These are phyloP conservation scores for Collybiopsis luxurians DNA, from an alignment of 768 basidiomycete species.

Conservation along the genomic window DNA sequence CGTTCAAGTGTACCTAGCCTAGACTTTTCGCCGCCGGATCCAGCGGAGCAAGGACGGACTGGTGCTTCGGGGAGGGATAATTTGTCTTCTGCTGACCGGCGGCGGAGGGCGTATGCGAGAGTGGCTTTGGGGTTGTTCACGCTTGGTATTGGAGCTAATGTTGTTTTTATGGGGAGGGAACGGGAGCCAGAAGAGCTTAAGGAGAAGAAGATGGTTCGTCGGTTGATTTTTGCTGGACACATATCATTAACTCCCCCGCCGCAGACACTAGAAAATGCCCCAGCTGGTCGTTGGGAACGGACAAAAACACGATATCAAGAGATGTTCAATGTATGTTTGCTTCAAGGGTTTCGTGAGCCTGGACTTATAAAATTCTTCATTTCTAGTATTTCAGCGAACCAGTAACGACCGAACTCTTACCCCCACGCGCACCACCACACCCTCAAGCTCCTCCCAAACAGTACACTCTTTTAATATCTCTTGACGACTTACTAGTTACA, in stretches of 20 bases:
- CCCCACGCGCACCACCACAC: constrained; percentile 54
- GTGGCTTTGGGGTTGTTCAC: constrained; percentile 51
- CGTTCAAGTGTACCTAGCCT: constrained; percentile 44
- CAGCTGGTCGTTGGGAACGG: constrained; percentile 61
- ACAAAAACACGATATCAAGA: constrained; percentile 60
- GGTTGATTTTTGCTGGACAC: constrained; percentile 12
- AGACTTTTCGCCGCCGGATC: constrained; percentile 61
- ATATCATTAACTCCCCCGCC: no score
- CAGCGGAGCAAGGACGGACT: constrained; percentile 45
- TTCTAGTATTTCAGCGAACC: constrained; percentile 89
- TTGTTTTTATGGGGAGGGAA: constrained; percentile 70
- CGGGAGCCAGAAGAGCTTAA: constrained; percentile 76
- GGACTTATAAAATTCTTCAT: background rate
- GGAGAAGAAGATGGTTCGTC: constrained; percentile 59
- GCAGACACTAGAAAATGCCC: constrained; percentile 58
- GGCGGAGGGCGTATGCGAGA: constrained; percentile 55
- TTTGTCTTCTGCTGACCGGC: constrained; percentile 75
- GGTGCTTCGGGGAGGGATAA: constrained; percentile 82
- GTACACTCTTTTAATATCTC: constrained; percentile 86
- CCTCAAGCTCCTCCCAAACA: constrained; percentile 84
- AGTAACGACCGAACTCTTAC: constrained; percentile 88
- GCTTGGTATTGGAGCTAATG: constrained; percentile 54
- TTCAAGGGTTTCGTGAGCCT: background rate
- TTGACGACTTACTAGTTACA: constrained; percentile 89
- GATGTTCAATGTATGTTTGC: constrained; percentile 61